phyloP scores from a whole-genome alignment of 768 basidiomycete species.

The Roridomyces roridus region DNA sequence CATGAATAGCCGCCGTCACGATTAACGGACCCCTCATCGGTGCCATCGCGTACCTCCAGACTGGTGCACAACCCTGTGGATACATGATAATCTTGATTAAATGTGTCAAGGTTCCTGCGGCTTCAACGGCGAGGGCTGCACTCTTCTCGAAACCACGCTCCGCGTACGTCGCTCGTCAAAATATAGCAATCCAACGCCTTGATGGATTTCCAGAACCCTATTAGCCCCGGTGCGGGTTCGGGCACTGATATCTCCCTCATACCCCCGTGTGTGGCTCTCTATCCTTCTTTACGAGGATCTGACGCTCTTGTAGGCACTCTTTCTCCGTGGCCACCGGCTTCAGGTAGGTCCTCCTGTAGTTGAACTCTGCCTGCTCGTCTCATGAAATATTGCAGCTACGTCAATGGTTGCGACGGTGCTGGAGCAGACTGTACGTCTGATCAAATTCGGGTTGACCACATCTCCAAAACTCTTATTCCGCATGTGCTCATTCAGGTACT shows the following conservation, averaged over 20 bases:
- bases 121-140: constrained; percentile 42
- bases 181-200: too few relatives aligned
- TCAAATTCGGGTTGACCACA: background rate
- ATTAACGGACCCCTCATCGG: constrained; percentile 6
- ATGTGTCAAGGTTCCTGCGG: background rate
- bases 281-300: background rate
- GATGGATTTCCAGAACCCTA: constrained; percentile 31
- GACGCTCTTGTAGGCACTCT: constrained; percentile 28
- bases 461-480: background rate
- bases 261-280: constrained; percentile 26
- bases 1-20: background rate
- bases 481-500: constrained; percentile 33
- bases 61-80: background rate
- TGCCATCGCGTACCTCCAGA: constrained; percentile 22
- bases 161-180: background rate
- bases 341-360: too few relatives aligned
- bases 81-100: too few relatives aligned
- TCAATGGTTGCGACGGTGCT: constrained; percentile 33
- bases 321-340: constrained; percentile 43
- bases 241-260: constrained; percentile 42
- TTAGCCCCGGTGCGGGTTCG: constrained; percentile 37
- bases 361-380: too few relatives aligned
- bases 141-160: constrained; percentile 40
- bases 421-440: constrained; percentile 34
- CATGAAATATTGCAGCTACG: too few relatives aligned